phyloP scores from a whole-genome alignment of 2,329 filamentous ascomycete species.

The Lachnellula subtilissima region DNA sequence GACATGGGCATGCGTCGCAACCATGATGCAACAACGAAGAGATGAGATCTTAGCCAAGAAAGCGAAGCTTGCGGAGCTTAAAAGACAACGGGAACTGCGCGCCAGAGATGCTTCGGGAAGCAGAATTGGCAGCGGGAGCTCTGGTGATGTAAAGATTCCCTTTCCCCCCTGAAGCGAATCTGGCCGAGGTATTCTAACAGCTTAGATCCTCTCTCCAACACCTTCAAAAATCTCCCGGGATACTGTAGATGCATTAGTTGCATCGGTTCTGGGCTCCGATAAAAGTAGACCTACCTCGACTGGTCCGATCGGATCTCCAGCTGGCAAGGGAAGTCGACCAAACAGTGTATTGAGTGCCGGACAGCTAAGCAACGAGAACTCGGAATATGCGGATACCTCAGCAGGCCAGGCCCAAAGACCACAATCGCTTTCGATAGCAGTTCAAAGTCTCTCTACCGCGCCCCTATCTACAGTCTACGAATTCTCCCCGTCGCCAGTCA shows the following conservation, averaged over 20 bases:
- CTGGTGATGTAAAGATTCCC: constrained; percentile 60
- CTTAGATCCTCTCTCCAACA: constrained; percentile 62
- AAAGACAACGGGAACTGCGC: constrained; percentile 81
- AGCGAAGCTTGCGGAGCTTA: constrained; percentile 93
- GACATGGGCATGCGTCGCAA: constrained; percentile 27
- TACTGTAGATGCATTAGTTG: constrained; percentile 82
- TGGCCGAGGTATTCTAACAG: constrained; percentile 20
- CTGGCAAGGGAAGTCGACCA: constrained; percentile 66
- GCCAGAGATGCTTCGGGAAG: constrained; percentile 68
- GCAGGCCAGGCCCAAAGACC: constrained; percentile 36
- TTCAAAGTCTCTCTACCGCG: constrained; percentile 68
- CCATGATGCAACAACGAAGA: constrained; percentile 67
- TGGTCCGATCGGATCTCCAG: constrained; percentile 63
- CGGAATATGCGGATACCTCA: constrained; percentile 50
- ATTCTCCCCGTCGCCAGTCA: constrained; percentile 67
- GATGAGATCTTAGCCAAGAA: constrained; percentile 97
- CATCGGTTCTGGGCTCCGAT: constrained; percentile 64
- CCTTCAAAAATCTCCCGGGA: constrained; percentile 66
- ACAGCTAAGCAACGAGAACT: constrained; percentile 72
- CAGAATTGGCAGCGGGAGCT: constrained; percentile 63
- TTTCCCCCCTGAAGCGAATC: constrained; percentile 14
- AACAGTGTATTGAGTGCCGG: constrained; percentile 81
- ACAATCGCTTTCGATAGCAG: constrained; percentile 38
- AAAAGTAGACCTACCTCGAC: constrained; percentile 70
- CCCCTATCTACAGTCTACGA: constrained; percentile 76